Base-by-base conservation (phyloP, 305 asterid genomes). In the Striga hermonthica region DNA sequence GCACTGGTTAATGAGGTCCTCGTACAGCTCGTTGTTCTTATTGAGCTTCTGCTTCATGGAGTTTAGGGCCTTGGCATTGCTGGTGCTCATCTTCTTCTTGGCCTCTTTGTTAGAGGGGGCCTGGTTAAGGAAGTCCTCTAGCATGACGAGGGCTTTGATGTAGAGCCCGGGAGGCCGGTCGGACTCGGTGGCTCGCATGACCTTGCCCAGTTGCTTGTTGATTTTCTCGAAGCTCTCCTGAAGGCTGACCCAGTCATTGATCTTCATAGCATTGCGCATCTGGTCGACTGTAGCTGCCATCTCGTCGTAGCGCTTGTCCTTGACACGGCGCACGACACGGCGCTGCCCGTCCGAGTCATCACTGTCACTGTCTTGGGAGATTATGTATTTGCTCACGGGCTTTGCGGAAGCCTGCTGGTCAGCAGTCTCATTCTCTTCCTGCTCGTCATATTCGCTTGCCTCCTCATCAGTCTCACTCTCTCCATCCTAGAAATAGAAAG, bases 161-260 rank as follows among this genome's bases (percentile, higher is more conserved):
- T 94, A 94, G 9, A 83, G 78, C 76, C 81, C 86, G 1, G 97
- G 97, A 44, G 87, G 82, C 45, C 76, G 81, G 61, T 76, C 87
- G 0, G 97, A 65, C 65, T 94, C 96, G 3, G 80, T 76, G 36
- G 82, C 84, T 73, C 95, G 80, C 91, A 88, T 86, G 67, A 90
- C 95, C 79, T 90, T 94, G 49, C 84, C 95, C 69, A 93, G 70
- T 56, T 90, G 99, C 87, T 88, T 94, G 62, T 94, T 90, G 64
- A 90, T 83, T 88, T 88, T 94, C 78, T 94, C 99, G 76, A 93
- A 93, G 76, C 84, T 88, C 74, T 93, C 97, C 70, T 86, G 95
- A 67, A 93, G 80, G 68, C 95, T 85, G 35, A 86, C 97, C 93
- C 97, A 93, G 54, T 93, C 99, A 64, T 93, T 86, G 48, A 94